Base-by-base conservation (phyloP, 2,329 filamentous ascomycete species). In the Thielaviopsis euricoi region DNA sequence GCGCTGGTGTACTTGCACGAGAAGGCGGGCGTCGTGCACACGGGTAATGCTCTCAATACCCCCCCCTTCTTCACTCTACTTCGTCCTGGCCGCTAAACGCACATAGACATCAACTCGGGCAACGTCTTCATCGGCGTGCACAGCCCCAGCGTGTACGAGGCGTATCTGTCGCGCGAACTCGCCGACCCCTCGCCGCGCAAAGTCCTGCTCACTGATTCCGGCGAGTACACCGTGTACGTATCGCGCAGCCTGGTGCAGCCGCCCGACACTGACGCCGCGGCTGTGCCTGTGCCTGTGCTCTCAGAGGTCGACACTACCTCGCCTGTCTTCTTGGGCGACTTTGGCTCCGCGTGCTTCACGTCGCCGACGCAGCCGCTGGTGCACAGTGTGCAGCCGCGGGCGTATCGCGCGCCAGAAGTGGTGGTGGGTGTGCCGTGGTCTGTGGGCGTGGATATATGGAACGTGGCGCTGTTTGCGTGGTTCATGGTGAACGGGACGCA, bases 381-480 rank as follows among this genome's bases (percentile, higher is more conserved):
- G n/a, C 33, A 55, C 37, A 62, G 60, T 3, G 66, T 64, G 6
- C 68, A 68, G 66, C 67, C 67, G 6, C 5, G 64, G 7, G 65
- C 60, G 1, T 69, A 68, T 55, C 65, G 67, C n/a, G 66, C 69
- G 22, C 70, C 69, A 0, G 70, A 72, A 58, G 65, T 72, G 6
- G 67, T 71, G 61, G 64, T 71, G 17, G 63, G 64, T 23, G 70
- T 70, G 64, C 57, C 62, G 0, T 71, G 69, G 69, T 65, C 66
- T 10, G 61, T 63, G 43, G 46, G 62, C 15, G 66, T 71, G 19
- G 70, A 73, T 62, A 62, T 67, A 19, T 73, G 70, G 70, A 69
- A 66, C 33, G 58, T 66, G 1, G 69, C 66, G 40, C 62, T 71
- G 13, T 53, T 71, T 62, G 69, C 71, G 62, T 61, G 62, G 46